Conservation (phyloP, 1,284 basidiomycete genomes). For the Cystobasidium slooffiae region DNA sequence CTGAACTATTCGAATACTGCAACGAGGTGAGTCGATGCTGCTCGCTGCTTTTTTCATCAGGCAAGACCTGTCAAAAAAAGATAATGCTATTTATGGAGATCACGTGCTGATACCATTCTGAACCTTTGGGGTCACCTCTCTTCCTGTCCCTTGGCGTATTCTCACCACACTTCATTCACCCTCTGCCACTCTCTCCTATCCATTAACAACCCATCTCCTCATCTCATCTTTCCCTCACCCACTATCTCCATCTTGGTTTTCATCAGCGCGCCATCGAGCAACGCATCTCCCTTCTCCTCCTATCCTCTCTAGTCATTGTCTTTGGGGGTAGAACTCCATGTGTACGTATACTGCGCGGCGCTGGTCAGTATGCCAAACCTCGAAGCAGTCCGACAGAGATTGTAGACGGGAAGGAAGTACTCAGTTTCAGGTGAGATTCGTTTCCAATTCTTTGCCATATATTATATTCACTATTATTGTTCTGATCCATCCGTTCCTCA, state of each 20-base stretch:
- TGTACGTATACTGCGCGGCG: slow-evolving; percentile 87
- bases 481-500: slow-evolving; percentile 54
- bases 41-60: not conserved
- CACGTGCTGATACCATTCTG: not conserved
- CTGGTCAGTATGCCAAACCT: slow-evolving; percentile 67
- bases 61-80: no score
- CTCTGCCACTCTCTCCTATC: not conserved
- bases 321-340: slow-evolving; percentile 93
- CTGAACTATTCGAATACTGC: slow-evolving; percentile 59
- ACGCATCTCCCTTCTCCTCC: slow-evolving; percentile 90
- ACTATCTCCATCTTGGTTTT: not conserved
- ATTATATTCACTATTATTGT: not conserved
- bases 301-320: slow-evolving; percentile 86
- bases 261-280: slow-evolving; percentile 84
- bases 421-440: slow-evolving; percentile 73
- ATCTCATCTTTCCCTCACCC: not conserved
- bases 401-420: slow-evolving; percentile 57
- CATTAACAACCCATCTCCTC: not conserved
- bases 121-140: not conserved
- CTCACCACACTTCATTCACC: not conserved
- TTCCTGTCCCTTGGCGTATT: not conserved
- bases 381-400: slow-evolving; percentile 84
- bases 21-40: slow-evolving; percentile 28
- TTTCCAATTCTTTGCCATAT: not conserved
- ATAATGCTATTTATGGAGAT: no score